Evolutionary conservation across 164 flowering plant species (phyloP), one percentile per base, ranked within the genome.

Genomic region (Annona squamosa): DNA sequence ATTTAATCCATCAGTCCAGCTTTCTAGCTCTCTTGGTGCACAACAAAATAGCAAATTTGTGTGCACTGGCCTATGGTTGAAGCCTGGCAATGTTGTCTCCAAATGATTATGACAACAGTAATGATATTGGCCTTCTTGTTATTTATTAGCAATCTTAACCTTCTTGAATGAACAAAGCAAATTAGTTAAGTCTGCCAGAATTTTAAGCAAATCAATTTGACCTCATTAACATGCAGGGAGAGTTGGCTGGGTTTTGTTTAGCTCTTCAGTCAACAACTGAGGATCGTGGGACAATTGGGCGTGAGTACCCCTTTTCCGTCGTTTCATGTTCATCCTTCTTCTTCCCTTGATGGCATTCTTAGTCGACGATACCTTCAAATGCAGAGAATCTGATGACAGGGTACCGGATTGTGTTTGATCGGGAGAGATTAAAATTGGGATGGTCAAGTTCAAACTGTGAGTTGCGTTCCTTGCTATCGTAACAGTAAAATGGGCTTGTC

Each of bases 341-440:
- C 46, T 16, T 44, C 7, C n/a, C 47, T 62, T 26, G 4, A 4
- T 42, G 9, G 59, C 59, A 4, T 42, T 71, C 2, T 37, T 45
- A 41, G 46, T 42, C 4, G 17, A 43, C 17, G 44, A 62, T 16
- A 37, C 48, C 16, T 70, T 65, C 59, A 62, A 71, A 5, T 87
- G 90, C 97, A 95, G 99, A 95, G 74, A 90, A 95, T 81, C 88
- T 81, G 83, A 88, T 95, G 96, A 86, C 85, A 3, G 94, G 97
- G 63, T 90, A 91, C 69, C 85, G 91, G 67, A 71, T 92, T 73
- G 98, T 95, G 69, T 95, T 92, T 82, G 97, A 95, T 81, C 82
- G 97, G 75, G 97, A 90, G 70, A 85, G 86, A 68, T 48, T 90
- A 78, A 91, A 81, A 83, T 76, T 92, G 72, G 92, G 91, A 13